These are phyloP conservation scores for Russula compacta DNA, from an alignment of 768 basidiomycete genomes.

Conservation along the genomic window DNA sequence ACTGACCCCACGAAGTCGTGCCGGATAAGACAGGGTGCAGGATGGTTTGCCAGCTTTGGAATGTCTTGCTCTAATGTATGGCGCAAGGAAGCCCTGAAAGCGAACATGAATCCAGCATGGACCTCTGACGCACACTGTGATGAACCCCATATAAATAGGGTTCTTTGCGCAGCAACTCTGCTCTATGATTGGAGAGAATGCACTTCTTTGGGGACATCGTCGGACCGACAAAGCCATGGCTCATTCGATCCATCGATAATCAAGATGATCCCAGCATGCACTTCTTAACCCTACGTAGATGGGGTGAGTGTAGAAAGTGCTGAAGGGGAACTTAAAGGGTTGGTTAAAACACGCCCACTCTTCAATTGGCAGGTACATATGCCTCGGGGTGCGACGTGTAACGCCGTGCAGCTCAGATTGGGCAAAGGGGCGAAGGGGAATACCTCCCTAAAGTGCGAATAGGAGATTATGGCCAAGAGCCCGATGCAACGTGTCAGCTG, in stretches of 20 bases:
- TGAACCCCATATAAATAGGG: neutral
- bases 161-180: neutral
- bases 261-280: constrained; percentile 7
- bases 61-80: neutral
- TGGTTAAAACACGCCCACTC: neutral
- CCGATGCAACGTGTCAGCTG: constrained; percentile 8
- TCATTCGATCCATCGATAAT: constrained; percentile 13
- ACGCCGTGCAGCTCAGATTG: neutral
- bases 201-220: neutral
- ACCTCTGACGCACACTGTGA: neutral
- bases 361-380: neutral
- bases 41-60: too few relatives aligned
- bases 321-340: neutral
- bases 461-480: constrained; percentile 5
- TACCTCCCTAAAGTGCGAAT: neutral
- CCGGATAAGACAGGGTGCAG: too few relatives aligned
- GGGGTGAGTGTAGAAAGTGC: neutral
- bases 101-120: neutral
- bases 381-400: neutral
- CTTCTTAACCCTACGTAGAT: neutral
- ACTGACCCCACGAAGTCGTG: too few relatives aligned
- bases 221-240: constrained; percentile 4
- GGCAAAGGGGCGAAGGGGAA: neutral
- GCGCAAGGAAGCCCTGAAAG: neutral
- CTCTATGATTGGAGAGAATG: neutral